phyloP scores from a whole-genome alignment of 1,284 basidiomycete genomes.

The Pulveroboletus sp. region DNA sequence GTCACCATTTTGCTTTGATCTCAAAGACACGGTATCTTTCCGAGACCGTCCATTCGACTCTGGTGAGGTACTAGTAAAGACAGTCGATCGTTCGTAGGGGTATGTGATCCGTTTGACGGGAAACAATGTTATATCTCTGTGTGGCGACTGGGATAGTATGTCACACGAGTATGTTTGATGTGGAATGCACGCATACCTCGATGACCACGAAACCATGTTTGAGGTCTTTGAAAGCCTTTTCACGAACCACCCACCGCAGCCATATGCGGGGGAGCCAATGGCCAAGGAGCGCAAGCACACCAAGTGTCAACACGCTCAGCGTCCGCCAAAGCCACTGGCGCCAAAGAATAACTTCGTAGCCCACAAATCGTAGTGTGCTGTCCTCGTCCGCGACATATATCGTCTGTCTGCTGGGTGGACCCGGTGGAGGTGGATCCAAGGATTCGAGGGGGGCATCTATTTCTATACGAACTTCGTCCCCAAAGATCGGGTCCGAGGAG shows the following conservation, averaged over 20 bases:
- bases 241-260: slow-evolving; percentile 84
- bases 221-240: slow-evolving; percentile 81
- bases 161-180: not conserved
- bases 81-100: slow-evolving; percentile 75
- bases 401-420: slow-evolving; percentile 82
- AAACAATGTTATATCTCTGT: slow-evolving; percentile 80
- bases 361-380: slow-evolving; percentile 83
- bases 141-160: slow-evolving; percentile 59
- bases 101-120: slow-evolving; percentile 70
- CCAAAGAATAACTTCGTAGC: slow-evolving; percentile 75
- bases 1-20: slow-evolving; percentile 25
- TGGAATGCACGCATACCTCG: slow-evolving; percentile 62
- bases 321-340: slow-evolving; percentile 73
- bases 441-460: slow-evolving; percentile 65
- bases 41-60: slow-evolving; percentile 24
- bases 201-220: slow-evolving; percentile 80
- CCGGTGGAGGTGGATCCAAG: slow-evolving; percentile 66
- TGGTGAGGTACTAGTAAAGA: slow-evolving; percentile 54
- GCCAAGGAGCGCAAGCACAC: slow-evolving; percentile 80
- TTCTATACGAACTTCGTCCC: slow-evolving; percentile 77
- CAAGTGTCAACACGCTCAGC: slow-evolving; percentile 72
- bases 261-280: slow-evolving; percentile 93
- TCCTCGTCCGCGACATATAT: slow-evolving; percentile 93
- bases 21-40: slow-evolving; percentile 31
- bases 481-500: slow-evolving; percentile 74